These are phyloP conservation scores for Psilocybe tampanensis DNA, from an alignment of 768 basidiomycete genomes.

Conservation along the genomic window DNA sequence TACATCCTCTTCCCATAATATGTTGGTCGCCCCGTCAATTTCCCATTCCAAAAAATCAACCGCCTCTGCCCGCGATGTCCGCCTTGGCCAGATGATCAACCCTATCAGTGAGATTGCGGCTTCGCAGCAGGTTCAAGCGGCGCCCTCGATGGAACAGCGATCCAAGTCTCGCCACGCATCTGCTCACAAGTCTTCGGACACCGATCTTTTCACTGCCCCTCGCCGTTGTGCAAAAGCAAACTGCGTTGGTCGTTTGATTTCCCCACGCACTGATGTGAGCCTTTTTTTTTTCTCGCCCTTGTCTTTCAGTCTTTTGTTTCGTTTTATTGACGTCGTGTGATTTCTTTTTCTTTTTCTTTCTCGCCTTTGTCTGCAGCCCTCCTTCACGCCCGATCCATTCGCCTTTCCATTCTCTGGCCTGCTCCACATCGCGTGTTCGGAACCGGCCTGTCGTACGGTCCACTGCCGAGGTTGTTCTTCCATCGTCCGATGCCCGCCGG, in stretches of 20 bases:
- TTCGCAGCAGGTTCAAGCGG: background rate
- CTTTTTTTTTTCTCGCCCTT: background rate
- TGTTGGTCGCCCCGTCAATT: slow-evolving; percentile 10
- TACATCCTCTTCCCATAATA: slow-evolving; percentile 1
- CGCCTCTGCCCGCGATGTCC: slow-evolving; percentile 23
- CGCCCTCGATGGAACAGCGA: background rate
- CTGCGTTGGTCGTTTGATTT: slow-evolving; percentile 25
- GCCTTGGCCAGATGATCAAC: slow-evolving; percentile 20
- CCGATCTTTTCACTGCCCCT: slow-evolving; percentile 22
- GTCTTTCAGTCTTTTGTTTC: too few species aligned
- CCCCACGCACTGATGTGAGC: slow-evolving; percentile 25
- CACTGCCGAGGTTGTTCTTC: slow-evolving; percentile 38
- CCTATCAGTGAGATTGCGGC: slow-evolving; percentile 4
- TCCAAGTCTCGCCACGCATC: background rate
- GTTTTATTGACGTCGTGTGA: too few species aligned
- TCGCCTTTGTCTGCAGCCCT: slow-evolving; percentile 4
- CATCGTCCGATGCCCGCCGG: slow-evolving; percentile 18
- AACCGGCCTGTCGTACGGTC: slow-evolving; percentile 26
- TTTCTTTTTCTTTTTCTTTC: background rate
- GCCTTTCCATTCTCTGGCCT: slow-evolving; percentile 15
- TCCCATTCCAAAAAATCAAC: slow-evolving; percentile 19
- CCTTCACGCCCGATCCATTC: slow-evolving; percentile 17
- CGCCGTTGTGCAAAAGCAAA: slow-evolving; percentile 27
- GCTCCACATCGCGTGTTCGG: slow-evolving; percentile 31
- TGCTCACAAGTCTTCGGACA: background rate